Evolutionary conservation across 768 basidiomycete species (phyloP), one percentile per base, ranked within the genome.

Genomic region (Amanita polypyramis): DNA sequence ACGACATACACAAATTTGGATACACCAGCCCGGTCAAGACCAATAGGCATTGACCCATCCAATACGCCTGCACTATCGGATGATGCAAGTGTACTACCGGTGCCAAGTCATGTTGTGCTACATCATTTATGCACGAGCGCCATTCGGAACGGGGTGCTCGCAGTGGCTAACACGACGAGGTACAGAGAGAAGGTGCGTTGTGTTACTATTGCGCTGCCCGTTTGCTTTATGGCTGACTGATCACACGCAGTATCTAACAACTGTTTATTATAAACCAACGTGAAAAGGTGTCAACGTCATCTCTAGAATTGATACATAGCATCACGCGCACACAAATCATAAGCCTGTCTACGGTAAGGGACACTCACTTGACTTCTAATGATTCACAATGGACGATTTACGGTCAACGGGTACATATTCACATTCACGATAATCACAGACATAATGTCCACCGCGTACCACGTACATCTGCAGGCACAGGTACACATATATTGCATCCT

Each of bases 91-190:
- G 91, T 98, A 49, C 65, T 98, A 53, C 85, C 95, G 12, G 90
- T 96, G 17, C 94, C 94, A 17, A 85, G 81, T 32, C 94, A 97
- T 67, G 90, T 91, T 32, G 91, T 97, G 19, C 69, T 98, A 54
- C 92, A 96, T 56, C 94, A 98, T 64, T 65, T 98, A 57, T 89
- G 89, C 52, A 96, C 94, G 52, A 95, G 91, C 58, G 93, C 94
- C 44, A 98, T 98, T 52, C 75, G 81, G 64, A 93, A 93, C 62
- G 93, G 91, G 5, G 90, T 95, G 39, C 65, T 97, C 42, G 93
- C 92, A 33, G 92, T 97, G 4, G 93, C 83, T 21, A 90, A 80
- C 51, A 98, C 94, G 49, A 92, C 84, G 43, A 70, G 94, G 60
- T 97, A 96, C 69, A 72, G 81, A 65, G 79, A 86, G 70, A 98